Evolutionary conservation across 208 protist species (phyloP).

Genomic region (Leishmania guyanensis): DNA sequence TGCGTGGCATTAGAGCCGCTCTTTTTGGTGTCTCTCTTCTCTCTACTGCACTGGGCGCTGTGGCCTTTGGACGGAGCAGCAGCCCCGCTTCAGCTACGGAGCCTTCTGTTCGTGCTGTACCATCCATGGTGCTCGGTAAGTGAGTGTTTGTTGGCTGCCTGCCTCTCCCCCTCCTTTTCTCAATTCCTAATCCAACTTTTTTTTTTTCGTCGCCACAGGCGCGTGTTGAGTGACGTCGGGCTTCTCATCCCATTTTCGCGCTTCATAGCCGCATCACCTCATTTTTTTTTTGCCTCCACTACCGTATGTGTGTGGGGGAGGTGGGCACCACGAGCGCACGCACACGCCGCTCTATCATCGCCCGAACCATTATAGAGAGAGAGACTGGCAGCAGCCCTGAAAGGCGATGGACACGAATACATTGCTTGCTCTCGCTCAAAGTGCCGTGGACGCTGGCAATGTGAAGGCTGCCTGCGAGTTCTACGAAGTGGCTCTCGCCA

Average conservation of each 20-base stretch:
- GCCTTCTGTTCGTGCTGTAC: background rate
- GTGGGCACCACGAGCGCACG: background rate
- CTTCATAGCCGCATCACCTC: background rate
- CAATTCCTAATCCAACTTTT: background rate
- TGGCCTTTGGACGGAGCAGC: background rate
- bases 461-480: conserved; percentile 85
- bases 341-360: background rate
- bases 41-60: background rate
- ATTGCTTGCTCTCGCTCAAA: conserved; percentile 80
- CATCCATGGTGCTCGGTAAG: background rate
- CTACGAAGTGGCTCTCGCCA: conserved; percentile 76
- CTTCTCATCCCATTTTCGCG: background rate
- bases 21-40: background rate
- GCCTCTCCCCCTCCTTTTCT: background rate
- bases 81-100: background rate
- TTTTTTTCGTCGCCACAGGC: background rate
- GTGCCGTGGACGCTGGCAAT: conserved; percentile 84
- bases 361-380: background rate
- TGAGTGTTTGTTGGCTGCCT: background rate
- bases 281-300: background rate
- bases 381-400: background rate
- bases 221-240: too few species aligned
- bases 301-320: background rate
- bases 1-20: background rate
- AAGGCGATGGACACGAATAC: conserved; percentile 74